A percentile compares a stretch with the other conserved stretches of the same genome.
phyloP scores from a whole-genome alignment of 2,329 filamentous ascomycete species.

The Dactylellina sp. region DNA sequence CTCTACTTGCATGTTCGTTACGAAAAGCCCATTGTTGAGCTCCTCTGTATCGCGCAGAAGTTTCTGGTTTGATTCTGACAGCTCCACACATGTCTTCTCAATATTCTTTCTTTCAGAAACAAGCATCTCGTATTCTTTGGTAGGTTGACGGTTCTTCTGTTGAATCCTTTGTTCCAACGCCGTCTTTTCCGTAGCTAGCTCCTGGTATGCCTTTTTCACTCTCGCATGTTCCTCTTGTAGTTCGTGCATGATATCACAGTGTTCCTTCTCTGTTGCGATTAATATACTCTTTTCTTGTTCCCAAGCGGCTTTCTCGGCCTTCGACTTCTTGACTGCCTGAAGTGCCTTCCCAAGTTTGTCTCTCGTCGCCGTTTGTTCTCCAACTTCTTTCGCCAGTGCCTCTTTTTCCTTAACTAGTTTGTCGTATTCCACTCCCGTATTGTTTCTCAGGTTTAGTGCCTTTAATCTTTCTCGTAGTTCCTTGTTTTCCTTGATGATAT shows the following conservation, averaged over 20 bases:
- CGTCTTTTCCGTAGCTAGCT: background rate
- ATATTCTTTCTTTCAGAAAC: constrained; percentile 11
- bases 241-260: background rate
- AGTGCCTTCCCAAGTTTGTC: background rate
- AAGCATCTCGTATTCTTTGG: background rate
- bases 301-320: background rate
- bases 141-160: background rate
- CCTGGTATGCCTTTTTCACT: background rate
- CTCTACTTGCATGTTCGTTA: constrained; percentile 13
- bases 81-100: constrained; percentile 9
- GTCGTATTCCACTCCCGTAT: constrained; percentile 9
- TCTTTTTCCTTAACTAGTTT: constrained; percentile 14
- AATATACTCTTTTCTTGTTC: background rate
- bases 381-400: background rate
- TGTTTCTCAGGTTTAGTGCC: background rate
- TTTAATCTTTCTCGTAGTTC: constrained; percentile 9
- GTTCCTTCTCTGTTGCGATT: background rate
- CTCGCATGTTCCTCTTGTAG: constrained; percentile 5
- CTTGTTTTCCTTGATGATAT: constrained; percentile 10
- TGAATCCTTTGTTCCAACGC: background rate
- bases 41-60: constrained; percentile 2
- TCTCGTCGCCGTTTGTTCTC: background rate
- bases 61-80: constrained; percentile 2
- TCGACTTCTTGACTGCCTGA: background rate
- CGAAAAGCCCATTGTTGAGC: constrained; percentile 25